phyloP scores from a whole-genome alignment of 768 basidiomycete species.

The Serendipita sp. region DNA sequence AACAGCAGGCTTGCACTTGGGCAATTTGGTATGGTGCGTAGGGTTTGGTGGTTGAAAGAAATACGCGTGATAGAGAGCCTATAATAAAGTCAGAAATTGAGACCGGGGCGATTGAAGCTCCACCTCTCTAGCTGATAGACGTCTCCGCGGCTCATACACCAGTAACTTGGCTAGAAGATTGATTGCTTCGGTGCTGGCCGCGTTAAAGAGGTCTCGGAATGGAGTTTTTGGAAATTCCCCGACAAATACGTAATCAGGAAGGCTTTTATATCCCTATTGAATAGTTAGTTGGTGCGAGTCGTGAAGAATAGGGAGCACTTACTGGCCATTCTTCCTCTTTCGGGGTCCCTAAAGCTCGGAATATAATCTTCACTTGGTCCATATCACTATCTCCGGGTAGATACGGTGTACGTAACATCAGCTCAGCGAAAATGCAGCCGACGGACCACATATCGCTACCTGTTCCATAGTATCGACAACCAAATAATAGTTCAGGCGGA shows the following conservation, averaged over 20 bases:
- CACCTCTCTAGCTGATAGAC: conserved; percentile 68
- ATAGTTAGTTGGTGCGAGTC: background rate
- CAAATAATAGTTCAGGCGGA: conserved; percentile 82
- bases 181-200: conserved; percentile 70
- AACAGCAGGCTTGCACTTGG: conserved; percentile 28
- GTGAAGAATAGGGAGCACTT: conserved; percentile 15
- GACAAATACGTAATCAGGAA: conserved; percentile 79
- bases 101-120: conserved; percentile 14
- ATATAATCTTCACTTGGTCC: conserved; percentile 90
- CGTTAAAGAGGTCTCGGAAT: conserved; percentile 77
- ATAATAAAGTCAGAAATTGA: background rate
- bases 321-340: conserved; percentile 97
- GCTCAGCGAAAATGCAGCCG: conserved; percentile 93
- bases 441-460: conserved; percentile 96
- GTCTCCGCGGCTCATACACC: conserved; percentile 68
- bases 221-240: conserved; percentile 74
- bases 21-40: conserved; percentile 75
- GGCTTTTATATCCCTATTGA: conserved; percentile 65
- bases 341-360: conserved; percentile 88
- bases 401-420: conserved; percentile 92
- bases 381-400: conserved; percentile 91
- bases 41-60: conserved; percentile 78
- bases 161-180: conserved; percentile 70
- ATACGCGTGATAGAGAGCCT: conserved; percentile 81
- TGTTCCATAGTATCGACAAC: conserved; percentile 74